Evolutionary conservation across 1,139 yeast genomes (phyloP).

Genomic region (Lodderomyces beijingensis): DNA sequence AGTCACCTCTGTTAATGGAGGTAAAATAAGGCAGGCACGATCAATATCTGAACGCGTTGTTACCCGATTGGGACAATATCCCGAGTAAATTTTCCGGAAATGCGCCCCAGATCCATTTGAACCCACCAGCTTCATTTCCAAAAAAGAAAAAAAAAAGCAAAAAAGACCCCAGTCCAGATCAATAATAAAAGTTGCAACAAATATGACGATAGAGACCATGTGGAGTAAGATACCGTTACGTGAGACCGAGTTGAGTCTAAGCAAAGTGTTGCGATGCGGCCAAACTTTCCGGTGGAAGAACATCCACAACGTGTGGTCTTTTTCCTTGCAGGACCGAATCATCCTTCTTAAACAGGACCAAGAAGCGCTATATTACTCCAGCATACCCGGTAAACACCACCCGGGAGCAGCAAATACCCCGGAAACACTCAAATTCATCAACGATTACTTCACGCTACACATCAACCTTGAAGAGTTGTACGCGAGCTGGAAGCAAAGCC

Average conservation of each 20-base stretch:
- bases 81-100: no score
- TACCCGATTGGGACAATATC: no score
- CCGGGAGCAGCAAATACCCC: slow-evolving; percentile 3
- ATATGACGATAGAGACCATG: slow-evolving; percentile 18
- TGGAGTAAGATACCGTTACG: slow-evolving; percentile 25
- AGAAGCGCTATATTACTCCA: slow-evolving; percentile 26
- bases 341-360: slow-evolving; percentile 50
- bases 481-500: slow-evolving; percentile 56
- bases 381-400: slow-evolving; percentile 18
- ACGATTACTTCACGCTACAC: slow-evolving; percentile 68
- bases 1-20: no score
- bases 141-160: slow-evolving; percentile 1
- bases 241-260: slow-evolving; percentile 52
- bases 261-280: slow-evolving; percentile 79
- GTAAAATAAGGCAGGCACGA: no score
- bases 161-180: no score
- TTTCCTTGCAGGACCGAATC: slow-evolving; percentile 46
- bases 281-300: slow-evolving; percentile 78
- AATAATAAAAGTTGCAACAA: no score
- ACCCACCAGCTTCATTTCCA: background rate
- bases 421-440: slow-evolving; percentile 45
- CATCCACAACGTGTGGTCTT: slow-evolving; percentile 57
- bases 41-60: no score
- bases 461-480: slow-evolving; percentile 53
- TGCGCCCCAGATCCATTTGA: no score